Percentiles rank a stretch among this genome's conserved stretches.
These are phyloP conservation scores for Chytriomyces sp. DNA, from an alignment of 192 early-diverging fungal species.

Conservation along the genomic window DNA sequence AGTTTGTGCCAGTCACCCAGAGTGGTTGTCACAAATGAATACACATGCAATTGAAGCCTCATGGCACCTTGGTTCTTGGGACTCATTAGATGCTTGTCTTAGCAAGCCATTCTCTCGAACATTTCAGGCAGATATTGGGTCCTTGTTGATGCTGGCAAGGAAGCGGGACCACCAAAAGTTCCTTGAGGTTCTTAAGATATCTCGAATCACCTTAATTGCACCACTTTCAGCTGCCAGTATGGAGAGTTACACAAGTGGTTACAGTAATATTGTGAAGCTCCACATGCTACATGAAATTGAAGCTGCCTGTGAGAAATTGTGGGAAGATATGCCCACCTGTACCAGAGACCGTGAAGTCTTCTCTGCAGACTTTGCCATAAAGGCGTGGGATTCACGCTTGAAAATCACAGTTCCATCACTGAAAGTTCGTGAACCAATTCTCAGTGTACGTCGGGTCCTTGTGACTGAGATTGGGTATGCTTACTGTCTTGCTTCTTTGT, in stretches of 20 bases:
- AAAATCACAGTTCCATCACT: conserved; percentile 56
- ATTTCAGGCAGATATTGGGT: conserved; percentile 63
- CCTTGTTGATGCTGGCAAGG: conserved; percentile 50
- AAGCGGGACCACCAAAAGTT: conserved; percentile 39
- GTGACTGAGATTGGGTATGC: conserved; percentile 37
- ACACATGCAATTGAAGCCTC: conserved; percentile 59
- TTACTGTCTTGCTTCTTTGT: neutral
- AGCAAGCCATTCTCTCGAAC: conserved; percentile 36
- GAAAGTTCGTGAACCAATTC: conserved; percentile 61
- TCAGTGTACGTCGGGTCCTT: conserved; percentile 58
- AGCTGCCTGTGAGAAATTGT: conserved; percentile 27
- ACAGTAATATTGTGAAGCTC: conserved; percentile 64
- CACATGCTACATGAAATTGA: conserved; percentile 72
- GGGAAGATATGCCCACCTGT: neutral
- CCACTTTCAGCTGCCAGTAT: conserved; percentile 62
- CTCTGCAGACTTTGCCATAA: neutral
- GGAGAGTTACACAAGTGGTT: conserved; percentile 65
- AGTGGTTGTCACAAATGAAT: conserved; percentile 54
- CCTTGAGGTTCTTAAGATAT: conserved; percentile 38
- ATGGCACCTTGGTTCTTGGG: conserved; percentile 70
- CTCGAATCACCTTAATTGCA: conserved; percentile 49
- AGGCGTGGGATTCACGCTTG: conserved; percentile 53
- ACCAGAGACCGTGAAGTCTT: neutral
- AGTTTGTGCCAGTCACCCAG: conserved; percentile 39
- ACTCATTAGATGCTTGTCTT: conserved; percentile 49